Base-by-base conservation (phyloP, 805 yeast species). In the Wickerhamiella dianesei region DNA sequence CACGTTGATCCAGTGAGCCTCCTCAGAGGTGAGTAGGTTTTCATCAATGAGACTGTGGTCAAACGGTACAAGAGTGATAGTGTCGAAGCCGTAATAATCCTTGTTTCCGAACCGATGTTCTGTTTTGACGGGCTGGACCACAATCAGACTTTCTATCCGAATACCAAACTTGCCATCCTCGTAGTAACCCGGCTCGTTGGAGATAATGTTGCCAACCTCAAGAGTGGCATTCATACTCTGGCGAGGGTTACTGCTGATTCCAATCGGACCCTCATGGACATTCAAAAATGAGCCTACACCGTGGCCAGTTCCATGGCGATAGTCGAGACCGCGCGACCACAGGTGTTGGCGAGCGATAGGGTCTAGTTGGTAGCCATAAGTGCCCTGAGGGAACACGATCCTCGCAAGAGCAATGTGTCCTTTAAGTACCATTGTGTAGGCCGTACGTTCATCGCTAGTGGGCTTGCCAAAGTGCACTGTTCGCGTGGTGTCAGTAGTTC, bases 171-270 rank as follows among this genome's bases (percentile, higher is more conserved):
- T 77, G n/a, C 88, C 89, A 56, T 85, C 95, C 52, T 80, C 77
- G 63, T 92, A 92, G 62, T 70, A 89, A 0, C 98, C 98, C 0
- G 98, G 98, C 63, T 92, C 98, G 64, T 88, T 88, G 44, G 94
- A 80, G 37, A 86, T 66, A 20, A 88, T 73, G 55, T 80, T 84
- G 3, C 96, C 96, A 13, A 69, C 69, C 46, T 70, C 64, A 22
- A 68, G 51, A 4, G 86, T 77, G 40, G 72, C 73, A 3, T 73
- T 39, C 25, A 39, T 62, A 56, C 71, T 69, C 82, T 43, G 32
- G 12, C 49, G 45, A 8, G 36, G 35, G 16, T 41, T 43, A 14
- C 46, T 36, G 8, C 53, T 82, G 50, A 92, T 77, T 14, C 88
- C 94, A 47, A 89, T 73, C 1, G 97, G 97, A 0, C 94, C 92